Evolutionary conservation across 768 basidiomycete species (phyloP).

Genomic region (Pulveroboletus frians): DNA sequence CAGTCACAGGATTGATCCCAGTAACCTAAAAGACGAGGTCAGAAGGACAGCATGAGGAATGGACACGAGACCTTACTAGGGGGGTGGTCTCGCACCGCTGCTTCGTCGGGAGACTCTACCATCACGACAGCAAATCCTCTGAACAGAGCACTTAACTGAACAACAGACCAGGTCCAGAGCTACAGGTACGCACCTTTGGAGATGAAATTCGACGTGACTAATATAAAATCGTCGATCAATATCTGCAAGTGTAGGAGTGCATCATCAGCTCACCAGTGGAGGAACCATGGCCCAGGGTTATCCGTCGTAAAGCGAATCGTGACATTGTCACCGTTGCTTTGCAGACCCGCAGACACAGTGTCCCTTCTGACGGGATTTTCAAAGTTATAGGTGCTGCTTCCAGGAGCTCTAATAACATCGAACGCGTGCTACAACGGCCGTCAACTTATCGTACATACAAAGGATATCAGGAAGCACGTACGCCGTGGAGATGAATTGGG

Average conservation of each 20-base stretch:
- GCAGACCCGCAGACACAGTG: constrained; percentile 29
- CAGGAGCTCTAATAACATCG: constrained; percentile 37
- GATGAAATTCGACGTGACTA: constrained; percentile 2
- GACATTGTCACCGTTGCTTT: constrained; percentile 32
- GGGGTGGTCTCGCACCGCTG: constrained; percentile 2
- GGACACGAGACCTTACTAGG: constrained; percentile 6
- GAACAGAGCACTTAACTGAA: neutral
- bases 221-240: neutral
- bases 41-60: neutral
- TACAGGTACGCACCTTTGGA: constrained; percentile 2
- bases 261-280: constrained; percentile 27
- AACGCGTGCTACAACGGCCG: constrained; percentile 32
- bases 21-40: neutral
- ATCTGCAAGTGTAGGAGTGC: neutral
- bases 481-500: constrained; percentile 41
- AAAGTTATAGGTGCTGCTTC: constrained; percentile 37
- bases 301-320: constrained; percentile 60
- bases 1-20: neutral
- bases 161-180: neutral
- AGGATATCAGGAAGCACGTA: constrained; percentile 20
- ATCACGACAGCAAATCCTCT: constrained; percentile 21
- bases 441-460: neutral
- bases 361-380: constrained; percentile 51
- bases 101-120: constrained; percentile 9
- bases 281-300: constrained; percentile 30